Base-by-base conservation (phyloP, 2,329 filamentous ascomycete species). In the Pseudomassariella vexata region DNA sequence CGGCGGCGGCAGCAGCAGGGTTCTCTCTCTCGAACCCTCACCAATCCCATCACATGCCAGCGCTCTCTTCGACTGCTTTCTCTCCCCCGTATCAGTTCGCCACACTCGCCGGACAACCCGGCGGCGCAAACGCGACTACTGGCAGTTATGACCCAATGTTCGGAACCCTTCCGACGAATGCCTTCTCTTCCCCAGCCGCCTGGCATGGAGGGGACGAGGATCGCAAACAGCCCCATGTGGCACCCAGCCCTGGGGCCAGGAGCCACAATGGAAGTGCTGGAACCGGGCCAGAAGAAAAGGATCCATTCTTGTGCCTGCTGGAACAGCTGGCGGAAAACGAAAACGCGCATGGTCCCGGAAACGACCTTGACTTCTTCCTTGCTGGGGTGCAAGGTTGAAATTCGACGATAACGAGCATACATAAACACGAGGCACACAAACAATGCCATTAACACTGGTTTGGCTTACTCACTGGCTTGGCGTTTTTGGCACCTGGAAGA, bases 251-350 rank as follows among this genome's bases (percentile, higher is more conserved):
- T 0, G 68, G 63, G 2, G 62, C 51, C 2, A 60, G 62, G 40
- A 76, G 70, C 49, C 65, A 66, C 34, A 65, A 65, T 24, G 68
- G 63, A 8, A 71, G 68, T 36, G 66, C 65, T 1, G 67, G 61
- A 2, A 68, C 67, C 2, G 63, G 56, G 0, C 52, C 62, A 3
- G 71, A 79, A 14, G 85, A 90, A 44, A 88, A 85, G 46, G 86
- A 92, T 49, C 85, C 85, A 1, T 92, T 94, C 50, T 57, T 92
- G 24, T 84, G 76, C 39, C 59, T 92, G 24, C 62, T 92, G 21
- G 85, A 92, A 53, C 85, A 92, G 58, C 66, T 92, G 37, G 85
- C 85, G 0, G 85, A 92, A 56, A 88, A 86, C 47, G 85, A 90
- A 56, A 73, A 83, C 32, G 67, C 68, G 24, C 66, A 74, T 31